Base-by-base conservation (phyloP, 441 rosid genomes). In the Corymbia citriodora region DNA sequence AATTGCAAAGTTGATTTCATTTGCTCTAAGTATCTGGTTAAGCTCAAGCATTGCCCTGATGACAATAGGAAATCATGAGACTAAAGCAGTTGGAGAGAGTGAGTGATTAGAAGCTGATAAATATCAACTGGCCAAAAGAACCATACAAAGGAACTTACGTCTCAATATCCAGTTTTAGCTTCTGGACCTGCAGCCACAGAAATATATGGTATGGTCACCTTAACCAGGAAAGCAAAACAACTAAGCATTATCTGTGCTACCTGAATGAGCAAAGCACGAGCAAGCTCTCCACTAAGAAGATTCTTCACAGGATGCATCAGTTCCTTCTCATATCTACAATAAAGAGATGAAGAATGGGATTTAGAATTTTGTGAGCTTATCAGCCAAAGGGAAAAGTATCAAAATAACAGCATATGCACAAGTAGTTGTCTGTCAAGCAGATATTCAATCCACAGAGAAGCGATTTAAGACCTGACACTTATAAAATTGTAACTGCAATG, bases 11-110 rank as follows among this genome's bases (percentile, higher is more conserved):
- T 97, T 98, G 92, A 98, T 98, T 93, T 98, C 99, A 94, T 98
- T 98, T 92, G 99, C 99, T 95, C 96, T 95, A 87, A 98, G 97
- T 93, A 98, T 98, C 94, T 97, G 99, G 93, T 98, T 97, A 91
- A 98, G 94, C 92, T 98, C 99, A 91, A 98, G 99, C 99, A 98
- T 98, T 90, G 99, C 98, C 92, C 99, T 98, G 95, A 90, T 88
- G 83, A 87, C 87, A 91, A 89, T 90, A 89, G 55, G 55, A 89
- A 54, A 53, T 52, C 93, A 88, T 89, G 89, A 55, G 87, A 90
- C 53, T 90, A 92, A 91, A 87, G 55, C 19, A 70, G 89, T 90
- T 87, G 92, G 89, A 89, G 74, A 93, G 90, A 91, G 89, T 53
- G 86, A 40, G 79, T 82, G 45, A 50, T 57, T 72, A 53, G 81